Base-by-base conservation (phyloP, 768 basidiomycete species). In the Lactifluus piperatus region DNA sequence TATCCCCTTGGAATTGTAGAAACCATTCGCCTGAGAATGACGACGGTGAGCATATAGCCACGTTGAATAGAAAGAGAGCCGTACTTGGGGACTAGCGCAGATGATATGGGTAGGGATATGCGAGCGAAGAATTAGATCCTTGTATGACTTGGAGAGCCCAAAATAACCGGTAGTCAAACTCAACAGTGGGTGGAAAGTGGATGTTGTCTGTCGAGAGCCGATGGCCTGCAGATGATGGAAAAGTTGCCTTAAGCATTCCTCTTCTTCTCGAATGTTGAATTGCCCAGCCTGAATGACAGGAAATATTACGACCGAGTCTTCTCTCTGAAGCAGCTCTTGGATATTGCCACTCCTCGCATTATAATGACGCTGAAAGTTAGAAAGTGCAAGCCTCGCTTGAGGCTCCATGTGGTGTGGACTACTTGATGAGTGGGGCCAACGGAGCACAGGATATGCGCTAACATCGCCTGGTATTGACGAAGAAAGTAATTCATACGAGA, bases 161-260 rank as follows among this genome's bases (percentile, higher is more conserved):
- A 99, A 98, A 72, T 99, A 99, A 11, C 97, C 97, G 66, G 87
- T 94, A 7, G 97, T 99, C 68, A 97, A 74, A 69, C 97, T 90
- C 29, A 86, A 71, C 18, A 80, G 66, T n/a, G 81, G 82, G 18
- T 64, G 56, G 46, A 67, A 66, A 4, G 39, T 24, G 16, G 20
- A 9, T 9, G 54, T 20, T 32, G 14, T n/a, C 49, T 49, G 16
- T n/a, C 20, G 44, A 48, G 45, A 34, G 44, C 48, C 30, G 44
- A 29, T 29, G 41, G 32, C 16, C 53, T 54, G 24, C 55, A 66
- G 32, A 20, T 63, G 51, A n/a, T 79, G 68, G 64, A 91, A 89
- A 24, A 93, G 76, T 32, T 75, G 69, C 6, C 72, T 65, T 29
- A 93, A 70, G 22, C 76, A 76, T 4, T 72, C 73, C 67, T 95